phyloP scores from a whole-genome alignment of 1,284 basidiomycete genomes.

The Rhodotorula glutinis region DNA sequence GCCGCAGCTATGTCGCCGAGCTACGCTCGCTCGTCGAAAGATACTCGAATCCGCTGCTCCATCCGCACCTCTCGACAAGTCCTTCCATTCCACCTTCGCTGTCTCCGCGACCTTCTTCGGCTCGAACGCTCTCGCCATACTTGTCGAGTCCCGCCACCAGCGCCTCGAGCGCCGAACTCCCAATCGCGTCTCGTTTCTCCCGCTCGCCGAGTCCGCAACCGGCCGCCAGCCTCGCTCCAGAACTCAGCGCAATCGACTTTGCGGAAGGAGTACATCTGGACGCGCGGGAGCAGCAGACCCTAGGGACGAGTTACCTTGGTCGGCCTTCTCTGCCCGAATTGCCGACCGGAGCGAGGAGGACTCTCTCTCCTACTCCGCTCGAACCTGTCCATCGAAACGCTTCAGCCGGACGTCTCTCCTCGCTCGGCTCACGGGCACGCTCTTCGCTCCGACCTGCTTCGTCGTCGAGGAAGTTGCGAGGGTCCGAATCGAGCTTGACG shows the following conservation, averaged over 20 bases:
- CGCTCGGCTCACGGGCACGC: slow-evolving; percentile 7
- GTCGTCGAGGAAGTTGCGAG: slow-evolving; percentile 4
- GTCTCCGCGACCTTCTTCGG: slow-evolving; percentile 1
- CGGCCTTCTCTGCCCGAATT: slow-evolving; percentile 7
- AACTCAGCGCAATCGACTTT: not conserved
- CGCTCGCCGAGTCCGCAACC: slow-evolving; percentile 14
- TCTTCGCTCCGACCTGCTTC: slow-evolving; percentile 7
- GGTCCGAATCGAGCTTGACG: not conserved
- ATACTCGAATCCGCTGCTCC: slow-evolving; percentile 84
- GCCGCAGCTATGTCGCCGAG: slow-evolving; percentile 81
- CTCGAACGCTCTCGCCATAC: slow-evolving; percentile 2
- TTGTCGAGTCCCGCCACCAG: slow-evolving; percentile 28
- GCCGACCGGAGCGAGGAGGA: not conserved
- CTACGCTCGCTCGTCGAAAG: slow-evolving; percentile 86
- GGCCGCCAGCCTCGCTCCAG: not conserved
- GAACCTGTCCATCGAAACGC: not conserved
- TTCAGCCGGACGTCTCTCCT: not conserved
- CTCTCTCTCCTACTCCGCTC: not conserved
- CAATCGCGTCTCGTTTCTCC: slow-evolving; percentile 81
- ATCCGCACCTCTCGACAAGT: slow-evolving; percentile 60
- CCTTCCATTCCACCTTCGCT: slow-evolving; percentile 31
- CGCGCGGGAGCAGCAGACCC: not conserved
- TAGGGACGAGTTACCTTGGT: not conserved
- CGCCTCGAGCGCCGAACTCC: slow-evolving; percentile 63
- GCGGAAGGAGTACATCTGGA: not conserved